These are phyloP conservation scores for Suillus sp. DNA, from an alignment of 768 basidiomycete species.

Conservation along the genomic window DNA sequence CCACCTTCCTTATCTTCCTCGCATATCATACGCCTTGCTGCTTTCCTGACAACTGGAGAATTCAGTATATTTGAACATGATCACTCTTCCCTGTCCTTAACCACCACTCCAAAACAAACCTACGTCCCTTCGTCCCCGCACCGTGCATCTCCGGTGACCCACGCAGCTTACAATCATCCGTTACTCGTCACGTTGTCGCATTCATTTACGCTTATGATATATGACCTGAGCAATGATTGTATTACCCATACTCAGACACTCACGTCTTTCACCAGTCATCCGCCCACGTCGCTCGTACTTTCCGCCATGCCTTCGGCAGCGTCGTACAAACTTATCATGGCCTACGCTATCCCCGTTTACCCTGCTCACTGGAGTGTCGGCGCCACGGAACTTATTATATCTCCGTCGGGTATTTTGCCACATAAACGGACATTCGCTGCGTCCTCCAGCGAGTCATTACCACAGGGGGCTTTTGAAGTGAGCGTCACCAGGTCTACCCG, in stretches of 20 bases:
- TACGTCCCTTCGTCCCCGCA: conserved; percentile 48
- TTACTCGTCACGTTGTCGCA: conserved; percentile 72
- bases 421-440: conserved; percentile 12
- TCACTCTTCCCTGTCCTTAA: conserved; percentile 43
- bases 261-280: conserved; percentile 76
- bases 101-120: conserved; percentile 43
- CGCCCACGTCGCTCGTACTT: conserved; percentile 79
- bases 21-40: conserved; percentile 46
- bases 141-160: conserved; percentile 51
- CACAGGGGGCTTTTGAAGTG: conserved; percentile 46
- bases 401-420: conserved; percentile 28
- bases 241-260: conserved; percentile 66
- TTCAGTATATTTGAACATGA: conserved; percentile 61
- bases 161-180: conserved; percentile 78
- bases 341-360: conserved; percentile 77
- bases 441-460: conserved; percentile 16
- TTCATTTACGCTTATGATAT: conserved; percentile 69
- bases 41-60: conserved; percentile 70
- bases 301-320: conserved; percentile 55
- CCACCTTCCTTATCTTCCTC: conserved; percentile 44
- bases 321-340: conserved; percentile 72
- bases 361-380: conserved; percentile 81
- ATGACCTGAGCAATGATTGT: conserved; percentile 58
- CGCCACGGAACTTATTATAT: conserved; percentile 74
- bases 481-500: conserved; percentile 62